A percentile compares a stretch with the other conserved stretches of the same genome.
phyloP scores from a whole-genome alignment of 768 basidiomycete genomes.

The Mycena olivaceomarginata region DNA sequence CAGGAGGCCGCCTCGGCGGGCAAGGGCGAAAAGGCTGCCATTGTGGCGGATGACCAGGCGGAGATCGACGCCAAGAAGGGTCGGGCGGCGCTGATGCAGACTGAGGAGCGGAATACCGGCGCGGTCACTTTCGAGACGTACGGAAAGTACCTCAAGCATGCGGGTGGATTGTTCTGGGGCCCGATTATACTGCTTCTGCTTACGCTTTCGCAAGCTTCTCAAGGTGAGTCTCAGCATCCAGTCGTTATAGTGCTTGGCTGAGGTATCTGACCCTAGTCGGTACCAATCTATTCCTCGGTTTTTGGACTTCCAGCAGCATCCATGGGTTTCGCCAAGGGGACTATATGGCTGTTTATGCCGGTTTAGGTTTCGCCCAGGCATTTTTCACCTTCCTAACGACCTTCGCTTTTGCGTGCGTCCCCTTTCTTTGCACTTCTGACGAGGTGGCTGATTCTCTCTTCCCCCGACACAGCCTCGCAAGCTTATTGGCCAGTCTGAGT shows the following conservation, averaged over 20 bases:
- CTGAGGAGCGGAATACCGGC: conserved; percentile 75
- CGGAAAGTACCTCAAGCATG: conserved; percentile 65
- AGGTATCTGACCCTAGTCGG: conserved; percentile 62
- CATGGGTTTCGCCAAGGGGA: conserved; percentile 73
- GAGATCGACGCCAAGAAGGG: conserved; percentile 41
- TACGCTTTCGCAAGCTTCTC: conserved; percentile 67
- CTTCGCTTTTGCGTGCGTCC: conserved; percentile 69
- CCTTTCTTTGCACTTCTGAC: not conserved
- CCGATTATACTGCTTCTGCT: conserved; percentile 68
- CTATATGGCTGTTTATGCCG: conserved; percentile 80
- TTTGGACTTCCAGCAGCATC: conserved; percentile 79
- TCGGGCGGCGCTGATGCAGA: conserved; percentile 66
- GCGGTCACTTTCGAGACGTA: conserved; percentile 71
- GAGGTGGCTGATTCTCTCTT: conserved; percentile 4
- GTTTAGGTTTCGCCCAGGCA: conserved; percentile 69
- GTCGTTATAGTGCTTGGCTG: not conserved
- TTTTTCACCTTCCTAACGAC: conserved; percentile 70
- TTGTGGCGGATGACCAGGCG: conserved; percentile 7
- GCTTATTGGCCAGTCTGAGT: conserved; percentile 63
- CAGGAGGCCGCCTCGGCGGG: conserved; percentile 55
- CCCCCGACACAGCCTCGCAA: conserved; percentile 54
- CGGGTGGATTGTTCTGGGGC: conserved; percentile 69
- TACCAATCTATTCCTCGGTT: conserved; percentile 82
- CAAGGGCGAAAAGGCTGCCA: conserved; percentile 26
- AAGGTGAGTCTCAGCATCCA: conserved; percentile 59